These are phyloP conservation scores for Cordyceps militaris DNA, from an alignment of 2,329 filamentous ascomycete genomes.

Conservation along the genomic window DNA sequence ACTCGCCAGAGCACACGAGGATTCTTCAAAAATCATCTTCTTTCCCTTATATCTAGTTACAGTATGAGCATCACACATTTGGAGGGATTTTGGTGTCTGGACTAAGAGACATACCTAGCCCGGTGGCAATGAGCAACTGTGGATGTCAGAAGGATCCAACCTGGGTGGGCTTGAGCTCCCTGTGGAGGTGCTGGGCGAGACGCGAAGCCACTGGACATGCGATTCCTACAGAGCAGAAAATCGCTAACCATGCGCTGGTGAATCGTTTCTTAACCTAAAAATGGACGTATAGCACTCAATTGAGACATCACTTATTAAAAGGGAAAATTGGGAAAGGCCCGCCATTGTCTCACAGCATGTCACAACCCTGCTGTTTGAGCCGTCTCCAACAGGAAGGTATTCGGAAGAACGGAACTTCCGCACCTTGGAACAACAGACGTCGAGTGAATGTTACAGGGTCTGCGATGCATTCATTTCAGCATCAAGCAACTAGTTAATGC, in stretches of 20 bases:
- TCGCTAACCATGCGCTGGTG: neutral
- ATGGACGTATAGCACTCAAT: neutral
- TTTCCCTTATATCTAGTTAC: neutral
- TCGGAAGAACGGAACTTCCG: neutral
- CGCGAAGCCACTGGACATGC: neutral
- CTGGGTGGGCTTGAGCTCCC: neutral
- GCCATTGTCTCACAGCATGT: too few relatives aligned
- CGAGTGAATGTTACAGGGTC: neutral
- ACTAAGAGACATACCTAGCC: neutral
- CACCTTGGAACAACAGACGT: neutral
- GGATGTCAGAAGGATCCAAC: neutral
- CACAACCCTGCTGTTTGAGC: too few relatives aligned
- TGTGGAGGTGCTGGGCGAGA: neutral
- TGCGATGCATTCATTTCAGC: neutral
- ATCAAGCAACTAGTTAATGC: neutral
- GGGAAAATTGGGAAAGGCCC: too few relatives aligned
- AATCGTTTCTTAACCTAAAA: too few relatives aligned
- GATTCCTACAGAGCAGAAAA: neutral
- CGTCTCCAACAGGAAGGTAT: too few relatives aligned
- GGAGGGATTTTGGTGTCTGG: neutral
- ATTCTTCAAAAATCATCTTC: neutral
- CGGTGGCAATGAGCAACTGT: neutral
- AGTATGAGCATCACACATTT: neutral
- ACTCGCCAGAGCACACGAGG: neutral
- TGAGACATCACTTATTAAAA: too few relatives aligned